phyloP scores from a whole-genome alignment of 495 filamentous ascomycete genomes.

The Hypomontagnella monticulosa region DNA sequence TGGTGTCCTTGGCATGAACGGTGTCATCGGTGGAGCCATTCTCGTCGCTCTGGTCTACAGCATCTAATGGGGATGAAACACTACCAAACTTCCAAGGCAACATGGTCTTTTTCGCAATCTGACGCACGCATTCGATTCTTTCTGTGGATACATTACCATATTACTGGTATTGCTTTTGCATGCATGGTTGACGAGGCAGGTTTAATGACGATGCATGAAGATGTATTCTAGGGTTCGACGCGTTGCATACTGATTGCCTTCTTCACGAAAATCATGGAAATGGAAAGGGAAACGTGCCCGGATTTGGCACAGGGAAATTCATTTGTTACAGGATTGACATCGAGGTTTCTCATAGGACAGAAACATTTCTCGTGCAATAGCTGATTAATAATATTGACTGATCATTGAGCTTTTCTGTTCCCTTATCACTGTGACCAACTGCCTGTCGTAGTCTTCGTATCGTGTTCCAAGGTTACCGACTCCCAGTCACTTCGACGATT shows the following conservation, averaged over 20 bases:
- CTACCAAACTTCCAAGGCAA: neutral
- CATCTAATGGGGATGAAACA: constrained; percentile 32
- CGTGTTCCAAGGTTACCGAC: too few relatives aligned
- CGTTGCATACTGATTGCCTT: constrained; percentile 29
- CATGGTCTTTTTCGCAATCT: constrained; percentile 20
- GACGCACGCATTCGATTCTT: constrained; percentile 26
- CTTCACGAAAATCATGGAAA: constrained; percentile 1
- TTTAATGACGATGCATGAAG: constrained; percentile 27
- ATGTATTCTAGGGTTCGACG: constrained; percentile 32
- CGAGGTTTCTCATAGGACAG: constrained; percentile 42
- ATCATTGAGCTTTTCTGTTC: neutral
- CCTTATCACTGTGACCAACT: neutral
- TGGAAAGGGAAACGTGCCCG: neutral
- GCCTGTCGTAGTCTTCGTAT: too few relatives aligned
- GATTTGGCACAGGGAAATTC: constrained; percentile 14
- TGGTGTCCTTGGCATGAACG: constrained; percentile 44
- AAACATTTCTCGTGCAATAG: constrained; percentile 37
- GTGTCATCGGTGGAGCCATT: constrained; percentile 46
- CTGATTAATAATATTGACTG: constrained; percentile 28
- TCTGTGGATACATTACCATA: constrained; percentile 37
- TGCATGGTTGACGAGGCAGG: constrained; percentile 30
- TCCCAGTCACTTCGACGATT: too few relatives aligned
- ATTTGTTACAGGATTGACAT: constrained; percentile 20
- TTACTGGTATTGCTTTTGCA: constrained; percentile 31
- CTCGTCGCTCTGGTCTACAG: constrained; percentile 33